Conservation (phyloP, 192 early-diverging fungal genomes). For the Geranomyces michiganensis region DNA sequence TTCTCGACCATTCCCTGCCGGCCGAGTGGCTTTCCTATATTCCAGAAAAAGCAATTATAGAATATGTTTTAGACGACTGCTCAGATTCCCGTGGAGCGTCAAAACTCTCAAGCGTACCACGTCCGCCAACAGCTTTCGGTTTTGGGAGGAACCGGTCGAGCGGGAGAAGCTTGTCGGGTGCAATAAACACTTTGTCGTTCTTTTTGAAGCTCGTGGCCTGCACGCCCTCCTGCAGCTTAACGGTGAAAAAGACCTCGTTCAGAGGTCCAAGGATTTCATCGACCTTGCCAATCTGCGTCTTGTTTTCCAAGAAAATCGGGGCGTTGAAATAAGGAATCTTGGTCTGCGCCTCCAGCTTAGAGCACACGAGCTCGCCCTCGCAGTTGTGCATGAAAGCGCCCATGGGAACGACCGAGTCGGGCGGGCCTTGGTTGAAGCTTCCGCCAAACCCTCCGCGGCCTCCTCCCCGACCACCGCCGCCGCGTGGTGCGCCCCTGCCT, state of each 20-base stretch:
- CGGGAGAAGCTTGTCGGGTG: constrained; percentile 89
- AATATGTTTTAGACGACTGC: not conserved
- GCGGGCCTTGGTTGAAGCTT: constrained; percentile 67
- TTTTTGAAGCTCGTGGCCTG: constrained; percentile 88
- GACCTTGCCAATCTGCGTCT: constrained; percentile 98
- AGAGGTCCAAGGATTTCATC: constrained; percentile 98
- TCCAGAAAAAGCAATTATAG: constrained; percentile 21
- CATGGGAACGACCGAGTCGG: constrained; percentile 79
- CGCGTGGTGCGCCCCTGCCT: constrained; percentile 47
- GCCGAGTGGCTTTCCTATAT: constrained; percentile 65
- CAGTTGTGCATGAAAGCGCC: constrained; percentile 92
- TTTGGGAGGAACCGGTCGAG: constrained; percentile 97
- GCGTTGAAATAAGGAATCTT: constrained; percentile 99
- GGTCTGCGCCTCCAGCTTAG: constrained; percentile 13
- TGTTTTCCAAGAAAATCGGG: constrained; percentile 97
- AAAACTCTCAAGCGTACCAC: not conserved
- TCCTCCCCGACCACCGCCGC: constrained; percentile 45
- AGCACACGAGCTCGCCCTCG: constrained; percentile 96
- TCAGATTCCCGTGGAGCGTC: not conserved
- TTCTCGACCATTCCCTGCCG: constrained; percentile 65
- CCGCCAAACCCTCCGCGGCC: constrained; percentile 58
- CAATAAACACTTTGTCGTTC: constrained; percentile 92
- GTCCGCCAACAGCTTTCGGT: constrained; percentile 60
- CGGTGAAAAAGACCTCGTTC: constrained; percentile 97
- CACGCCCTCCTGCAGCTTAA: constrained; percentile 93